A percentile compares a stretch with the other conserved stretches of the same genome.
These are phyloP conservation scores for Leccinum pachyderme DNA, from an alignment of 1,284 basidiomycete species.

Conservation along the genomic window DNA sequence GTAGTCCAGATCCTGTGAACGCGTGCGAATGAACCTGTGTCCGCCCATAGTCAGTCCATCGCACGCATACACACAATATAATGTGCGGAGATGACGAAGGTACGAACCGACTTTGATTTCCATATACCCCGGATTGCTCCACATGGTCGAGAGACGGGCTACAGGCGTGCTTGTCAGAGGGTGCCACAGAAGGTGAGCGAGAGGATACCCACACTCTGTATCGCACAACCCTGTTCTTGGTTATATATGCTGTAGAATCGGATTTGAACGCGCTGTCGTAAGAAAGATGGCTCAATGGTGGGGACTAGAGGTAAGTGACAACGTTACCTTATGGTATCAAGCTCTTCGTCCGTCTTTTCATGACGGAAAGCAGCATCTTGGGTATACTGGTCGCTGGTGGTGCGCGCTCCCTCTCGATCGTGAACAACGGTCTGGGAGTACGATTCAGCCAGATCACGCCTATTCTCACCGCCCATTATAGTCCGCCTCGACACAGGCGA, in stretches of 20 bases:
- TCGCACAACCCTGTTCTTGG: neutral
- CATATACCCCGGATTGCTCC: neutral
- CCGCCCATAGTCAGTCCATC: constrained; percentile 9
- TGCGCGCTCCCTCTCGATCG: neutral
- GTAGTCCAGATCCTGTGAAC: neutral
- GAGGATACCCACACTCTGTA: neutral
- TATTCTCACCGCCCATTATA: neutral
- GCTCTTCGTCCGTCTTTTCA: neutral
- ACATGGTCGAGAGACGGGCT: constrained; percentile 11
- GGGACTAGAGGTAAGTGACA: neutral
- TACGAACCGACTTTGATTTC: constrained; percentile 15
- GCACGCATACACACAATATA: neutral
- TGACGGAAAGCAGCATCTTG: neutral
- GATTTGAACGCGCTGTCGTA: neutral
- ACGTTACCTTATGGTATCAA: neutral
- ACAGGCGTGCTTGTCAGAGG: neutral
- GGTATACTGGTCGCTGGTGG: neutral
- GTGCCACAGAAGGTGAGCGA: neutral
- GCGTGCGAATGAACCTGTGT: neutral
- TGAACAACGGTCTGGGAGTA: neutral
- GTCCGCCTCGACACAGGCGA: neutral
- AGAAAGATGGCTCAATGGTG: neutral
- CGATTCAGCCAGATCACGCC: neutral
- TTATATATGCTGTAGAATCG: neutral
- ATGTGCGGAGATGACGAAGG: neutral